phyloP scores from a whole-genome alignment of 208 protist species.

The Phytomonas sp. region DNA sequence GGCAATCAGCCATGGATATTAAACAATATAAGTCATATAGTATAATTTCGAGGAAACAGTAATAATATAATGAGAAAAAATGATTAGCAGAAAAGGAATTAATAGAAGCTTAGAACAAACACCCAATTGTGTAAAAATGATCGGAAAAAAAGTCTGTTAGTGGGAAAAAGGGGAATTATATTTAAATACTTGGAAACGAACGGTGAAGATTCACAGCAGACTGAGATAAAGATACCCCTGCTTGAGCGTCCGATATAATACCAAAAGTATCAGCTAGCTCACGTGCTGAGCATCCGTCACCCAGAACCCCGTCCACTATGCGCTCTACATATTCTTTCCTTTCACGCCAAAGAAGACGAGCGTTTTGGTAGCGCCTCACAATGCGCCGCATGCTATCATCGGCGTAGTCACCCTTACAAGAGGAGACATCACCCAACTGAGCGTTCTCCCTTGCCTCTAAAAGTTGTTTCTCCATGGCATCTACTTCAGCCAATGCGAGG shows the following conservation, averaged over 20 bases:
- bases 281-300: constrained; percentile 31
- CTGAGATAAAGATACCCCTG: constrained; percentile 34
- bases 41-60: neutral
- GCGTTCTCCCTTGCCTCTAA: neutral
- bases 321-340: constrained; percentile 54
- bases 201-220: constrained; percentile 33
- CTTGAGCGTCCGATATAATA: constrained; percentile 52
- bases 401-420: neutral
- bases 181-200: neutral
- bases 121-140: neutral
- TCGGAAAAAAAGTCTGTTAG: neutral
- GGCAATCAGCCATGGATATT: neutral
- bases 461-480: neutral
- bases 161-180: neutral
- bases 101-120: constrained; percentile 2
- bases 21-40: neutral
- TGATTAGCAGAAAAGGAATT: neutral
- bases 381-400: constrained; percentile 11
- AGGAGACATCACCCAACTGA: neutral
- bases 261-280: constrained; percentile 49
- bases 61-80: constrained; percentile 3
- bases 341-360: constrained; percentile 55
- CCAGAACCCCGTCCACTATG: constrained; percentile 53
- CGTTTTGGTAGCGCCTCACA: constrained; percentile 33
- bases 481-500: neutral